Conservation (phyloP, 1,284 basidiomycete species). For the Cutaneotrichosporon sp. region DNA sequence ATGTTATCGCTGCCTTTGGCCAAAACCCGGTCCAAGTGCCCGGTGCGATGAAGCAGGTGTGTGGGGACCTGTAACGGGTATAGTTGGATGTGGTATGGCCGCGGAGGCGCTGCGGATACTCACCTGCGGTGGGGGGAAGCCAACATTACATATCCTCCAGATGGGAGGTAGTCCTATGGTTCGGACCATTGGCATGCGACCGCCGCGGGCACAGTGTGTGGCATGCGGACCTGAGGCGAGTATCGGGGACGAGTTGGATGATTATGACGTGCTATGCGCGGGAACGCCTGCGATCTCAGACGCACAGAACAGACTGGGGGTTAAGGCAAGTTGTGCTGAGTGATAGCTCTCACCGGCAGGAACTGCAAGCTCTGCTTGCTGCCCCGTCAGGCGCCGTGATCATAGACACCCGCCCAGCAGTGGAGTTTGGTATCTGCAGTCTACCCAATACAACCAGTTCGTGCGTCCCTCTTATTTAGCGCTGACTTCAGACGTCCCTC, state of each 20-base stretch:
- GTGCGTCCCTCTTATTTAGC: constrained; percentile 33
- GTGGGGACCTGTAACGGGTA: constrained; percentile 80
- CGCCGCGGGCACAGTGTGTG: constrained; percentile 47
- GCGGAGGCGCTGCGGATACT: constrained; percentile 82
- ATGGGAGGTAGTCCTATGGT: constrained; percentile 57
- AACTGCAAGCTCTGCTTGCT: constrained; percentile 1
- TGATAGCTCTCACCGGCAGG: constrained; percentile 1
- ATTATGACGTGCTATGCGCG: constrained; percentile 62
- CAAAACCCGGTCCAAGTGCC: constrained; percentile 54
- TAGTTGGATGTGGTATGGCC: constrained; percentile 88
- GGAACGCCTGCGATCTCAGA: not conserved
- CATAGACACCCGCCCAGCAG: constrained; percentile 75
- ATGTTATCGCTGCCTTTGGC: constrained; percentile 94
- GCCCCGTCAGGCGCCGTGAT: constrained; percentile 42
- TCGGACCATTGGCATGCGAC: constrained; percentile 71
- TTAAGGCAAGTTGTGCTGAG: constrained; percentile 14
- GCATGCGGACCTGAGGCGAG: constrained; percentile 34
- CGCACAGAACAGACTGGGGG: constrained; percentile 38
- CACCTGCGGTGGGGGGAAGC: constrained; percentile 60
- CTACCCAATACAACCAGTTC: constrained; percentile 70
- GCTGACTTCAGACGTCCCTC: constrained; percentile 39
- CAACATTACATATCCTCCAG: constrained; percentile 30
- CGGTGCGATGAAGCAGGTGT: constrained; percentile 89
- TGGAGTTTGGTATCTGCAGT: constrained; percentile 83
- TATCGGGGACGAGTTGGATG: constrained; percentile 45